phyloP scores from a whole-genome alignment of 2,329 filamentous ascomycete species.

The Grosmannia huntii region DNA sequence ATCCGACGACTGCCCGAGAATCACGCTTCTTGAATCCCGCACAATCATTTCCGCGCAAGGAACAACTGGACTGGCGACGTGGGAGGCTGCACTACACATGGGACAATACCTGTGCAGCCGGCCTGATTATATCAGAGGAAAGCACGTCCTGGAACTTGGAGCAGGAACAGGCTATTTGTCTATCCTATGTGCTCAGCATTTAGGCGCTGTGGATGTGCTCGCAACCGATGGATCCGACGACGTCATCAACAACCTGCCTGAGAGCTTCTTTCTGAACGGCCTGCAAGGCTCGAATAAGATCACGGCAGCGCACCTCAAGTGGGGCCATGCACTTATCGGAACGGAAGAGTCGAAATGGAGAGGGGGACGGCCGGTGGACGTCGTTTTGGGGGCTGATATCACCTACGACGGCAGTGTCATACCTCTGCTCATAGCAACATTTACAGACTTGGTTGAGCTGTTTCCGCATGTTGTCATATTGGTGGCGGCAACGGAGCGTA shows the following conservation, averaged over 20 bases:
- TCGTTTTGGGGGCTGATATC: constrained; percentile 65
- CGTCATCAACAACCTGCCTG: constrained; percentile 53
- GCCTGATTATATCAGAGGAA: constrained; percentile 32
- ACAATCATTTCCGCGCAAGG: constrained; percentile 56
- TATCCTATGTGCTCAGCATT: constrained; percentile 57
- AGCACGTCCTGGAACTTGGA: constrained; percentile 57
- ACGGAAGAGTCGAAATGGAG: constrained; percentile 34
- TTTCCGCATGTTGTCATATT: constrained; percentile 37
- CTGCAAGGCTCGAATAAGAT: constrained; percentile 29
- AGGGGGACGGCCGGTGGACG: constrained; percentile 29
- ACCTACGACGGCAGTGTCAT: constrained; percentile 59
- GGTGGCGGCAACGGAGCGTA: constrained; percentile 59
- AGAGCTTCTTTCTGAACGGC: constrained; percentile 56
- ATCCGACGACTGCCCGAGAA: constrained; percentile 12
- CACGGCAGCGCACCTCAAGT: constrained; percentile 43
- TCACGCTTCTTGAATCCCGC: constrained; percentile 58
- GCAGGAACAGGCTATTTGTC: constrained; percentile 67
- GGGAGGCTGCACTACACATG: constrained; percentile 68
- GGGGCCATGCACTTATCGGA: constrained; percentile 48
- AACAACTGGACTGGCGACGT: constrained; percentile 66
- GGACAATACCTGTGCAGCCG: constrained; percentile 52
- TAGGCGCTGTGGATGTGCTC: constrained; percentile 41
- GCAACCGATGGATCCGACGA: constrained; percentile 65
- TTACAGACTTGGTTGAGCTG: constrained; percentile 36
- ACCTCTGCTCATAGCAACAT: constrained; percentile 49